Evolutionary conservation across 768 basidiomycete genomes (phyloP).

Genomic region (Amanita polypyramis): DNA sequence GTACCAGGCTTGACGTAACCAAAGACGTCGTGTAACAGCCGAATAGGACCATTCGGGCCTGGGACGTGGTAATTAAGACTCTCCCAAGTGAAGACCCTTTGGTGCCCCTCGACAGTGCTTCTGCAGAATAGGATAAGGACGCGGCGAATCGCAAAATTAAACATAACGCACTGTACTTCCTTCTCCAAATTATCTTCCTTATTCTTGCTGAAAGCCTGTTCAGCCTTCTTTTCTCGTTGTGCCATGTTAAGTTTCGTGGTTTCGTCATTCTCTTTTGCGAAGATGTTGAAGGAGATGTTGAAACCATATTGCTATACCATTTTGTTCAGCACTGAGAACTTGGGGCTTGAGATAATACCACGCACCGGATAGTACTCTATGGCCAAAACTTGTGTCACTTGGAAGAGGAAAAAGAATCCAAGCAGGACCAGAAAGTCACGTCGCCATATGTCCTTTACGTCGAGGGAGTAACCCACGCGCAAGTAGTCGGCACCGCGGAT

Average conservation of each 20-base stretch:
- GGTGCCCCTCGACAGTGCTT: conserved; percentile 14
- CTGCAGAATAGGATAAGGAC: conserved; percentile 1
- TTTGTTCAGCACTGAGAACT: conserved; percentile 7
- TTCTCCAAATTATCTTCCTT: conserved; percentile 12
- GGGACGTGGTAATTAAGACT: conserved; percentile 69
- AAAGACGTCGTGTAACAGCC: conserved; percentile 63
- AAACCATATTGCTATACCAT: conserved; percentile 39
- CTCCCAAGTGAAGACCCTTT: conserved; percentile 77
- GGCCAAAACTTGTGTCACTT: conserved; percentile 54
- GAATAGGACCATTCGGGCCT: conserved; percentile 44
- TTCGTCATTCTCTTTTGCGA: conserved; percentile 48
- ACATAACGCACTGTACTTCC: conserved; percentile 9
- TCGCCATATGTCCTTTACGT: conserved; percentile 46
- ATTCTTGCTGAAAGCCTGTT: conserved; percentile 20
- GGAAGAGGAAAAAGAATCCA: conserved; percentile 62
- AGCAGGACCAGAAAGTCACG: conserved; percentile 62
- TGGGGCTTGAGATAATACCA: neutral
- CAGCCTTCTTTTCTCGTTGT: conserved; percentile 42
- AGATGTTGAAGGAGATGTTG: conserved; percentile 40
- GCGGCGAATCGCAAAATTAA: neutral
- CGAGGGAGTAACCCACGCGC: conserved; percentile 37
- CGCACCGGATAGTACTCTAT: conserved; percentile 58
- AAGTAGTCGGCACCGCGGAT: conserved; percentile 60
- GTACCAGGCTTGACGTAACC: conserved; percentile 83
- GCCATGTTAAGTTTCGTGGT: conserved; percentile 42